A percentile compares a stretch with the other conserved stretches of the same genome.
These are phyloP conservation scores for Cercospora berteroae DNA, from an alignment of 2,329 filamentous ascomycete species.

Conservation along the genomic window DNA sequence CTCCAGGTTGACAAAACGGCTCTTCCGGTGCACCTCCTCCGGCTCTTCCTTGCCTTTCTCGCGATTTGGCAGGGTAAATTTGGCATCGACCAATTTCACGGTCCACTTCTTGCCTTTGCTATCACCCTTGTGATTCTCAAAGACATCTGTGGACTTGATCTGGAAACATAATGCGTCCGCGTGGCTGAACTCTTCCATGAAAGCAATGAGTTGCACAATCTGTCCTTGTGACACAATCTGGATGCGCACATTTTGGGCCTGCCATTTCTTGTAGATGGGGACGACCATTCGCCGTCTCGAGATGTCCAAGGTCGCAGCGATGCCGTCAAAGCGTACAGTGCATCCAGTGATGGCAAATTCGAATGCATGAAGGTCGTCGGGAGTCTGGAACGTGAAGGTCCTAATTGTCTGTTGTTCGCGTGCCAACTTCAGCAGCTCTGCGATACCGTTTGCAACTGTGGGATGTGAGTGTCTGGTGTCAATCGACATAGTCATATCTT, in stretches of 20 bases:
- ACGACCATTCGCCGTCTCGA: conserved; percentile 75
- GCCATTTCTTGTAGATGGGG: conserved; percentile 92
- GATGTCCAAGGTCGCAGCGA: conserved; percentile 75
- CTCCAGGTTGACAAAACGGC: conserved; percentile 79
- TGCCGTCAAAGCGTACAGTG: conserved; percentile 54
- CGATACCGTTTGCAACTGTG: conserved; percentile 58
- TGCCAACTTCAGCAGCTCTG: conserved; percentile 59
- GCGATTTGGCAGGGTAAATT: conserved; percentile 74
- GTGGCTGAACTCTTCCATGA: conserved; percentile 84
- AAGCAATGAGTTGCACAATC: conserved; percentile 74
- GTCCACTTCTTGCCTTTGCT: conserved; percentile 58
- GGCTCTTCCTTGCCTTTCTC: conserved; percentile 51
- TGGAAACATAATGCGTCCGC: conserved; percentile 87
- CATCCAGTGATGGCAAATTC: conserved; percentile 78
- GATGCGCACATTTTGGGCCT: conserved; percentile 73
- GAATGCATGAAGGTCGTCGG: conserved; percentile 69
- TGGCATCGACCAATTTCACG: conserved; percentile 81
- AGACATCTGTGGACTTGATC: conserved; percentile 78
- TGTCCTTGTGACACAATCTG: conserved; percentile 77
- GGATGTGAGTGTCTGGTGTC: conserved; percentile 42
- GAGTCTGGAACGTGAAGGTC: conserved; percentile 54
- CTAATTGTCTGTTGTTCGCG: conserved; percentile 64
- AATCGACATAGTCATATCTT: conserved; percentile 73
- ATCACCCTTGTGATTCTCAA: conserved; percentile 58
- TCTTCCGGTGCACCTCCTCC: conserved; percentile 59